Conservation (phyloP, 2,329 filamentous ascomycete species). For the Microdochium bolleyi region DNA sequence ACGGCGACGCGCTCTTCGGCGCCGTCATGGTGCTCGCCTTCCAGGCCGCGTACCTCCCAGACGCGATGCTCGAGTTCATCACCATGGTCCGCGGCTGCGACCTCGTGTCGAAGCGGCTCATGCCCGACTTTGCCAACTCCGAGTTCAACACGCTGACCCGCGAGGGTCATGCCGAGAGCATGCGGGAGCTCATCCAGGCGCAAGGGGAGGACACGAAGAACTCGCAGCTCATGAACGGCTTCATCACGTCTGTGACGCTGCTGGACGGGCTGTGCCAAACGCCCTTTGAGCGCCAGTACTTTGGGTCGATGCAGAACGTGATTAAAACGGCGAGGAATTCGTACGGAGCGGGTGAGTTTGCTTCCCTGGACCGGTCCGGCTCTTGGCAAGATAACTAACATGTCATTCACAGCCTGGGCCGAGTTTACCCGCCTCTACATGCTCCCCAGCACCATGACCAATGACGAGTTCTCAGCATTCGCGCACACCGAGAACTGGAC, state of each 20-base stretch:
- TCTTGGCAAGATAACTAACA: background rate
- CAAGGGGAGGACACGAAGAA: background rate
- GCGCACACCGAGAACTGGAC: slow-evolving; percentile 18
- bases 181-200: background rate
- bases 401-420: slow-evolving; percentile 9
- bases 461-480: slow-evolving; percentile 23
- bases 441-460: slow-evolving; percentile 14
- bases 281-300: background rate
- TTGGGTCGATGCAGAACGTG: background rate
- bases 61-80: slow-evolving; percentile 46
- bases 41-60: slow-evolving; percentile 48
- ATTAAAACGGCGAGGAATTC: background rate
- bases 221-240: background rate
- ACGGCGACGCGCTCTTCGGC: slow-evolving; percentile 51
- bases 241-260: background rate
- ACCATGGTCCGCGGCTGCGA: slow-evolving; percentile 28
- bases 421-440: slow-evolving; percentile 18
- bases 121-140: slow-evolving; percentile 6
- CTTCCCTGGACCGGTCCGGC: background rate
- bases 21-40: slow-evolving; percentile 52
- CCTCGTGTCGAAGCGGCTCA: slow-evolving; percentile 4
- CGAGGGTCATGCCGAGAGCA: slow-evolving; percentile 9
- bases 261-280: background rate
- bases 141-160: slow-evolving; percentile 9
- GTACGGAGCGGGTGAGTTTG: background rate